phyloP scores from a whole-genome alignment of 2,329 filamentous ascomycete genomes.

The Colletotrichum sp. region DNA sequence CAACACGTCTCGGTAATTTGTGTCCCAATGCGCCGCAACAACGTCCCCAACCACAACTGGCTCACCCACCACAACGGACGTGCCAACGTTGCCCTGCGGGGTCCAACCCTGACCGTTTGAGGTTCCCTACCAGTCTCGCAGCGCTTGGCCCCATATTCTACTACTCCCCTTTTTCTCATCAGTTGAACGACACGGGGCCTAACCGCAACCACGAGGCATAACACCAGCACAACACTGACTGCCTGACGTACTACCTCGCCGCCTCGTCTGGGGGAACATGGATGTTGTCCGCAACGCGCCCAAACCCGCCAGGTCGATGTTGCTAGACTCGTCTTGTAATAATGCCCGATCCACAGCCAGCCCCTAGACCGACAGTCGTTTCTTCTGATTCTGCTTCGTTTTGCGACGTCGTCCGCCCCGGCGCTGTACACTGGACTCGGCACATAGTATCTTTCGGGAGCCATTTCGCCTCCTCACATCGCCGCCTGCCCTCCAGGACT shows the following conservation, averaged over 20 bases:
- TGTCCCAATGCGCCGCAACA: not conserved
- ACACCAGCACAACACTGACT: not conserved
- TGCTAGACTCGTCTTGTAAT: not conserved
- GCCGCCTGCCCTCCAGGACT: not conserved
- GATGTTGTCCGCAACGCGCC: not conserved
- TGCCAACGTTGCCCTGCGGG: conserved; percentile 16
- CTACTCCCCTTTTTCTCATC: not conserved
- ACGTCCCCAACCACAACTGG: not conserved
- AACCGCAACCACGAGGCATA: not conserved
- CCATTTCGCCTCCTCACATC: not conserved
- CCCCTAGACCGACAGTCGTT: not conserved
- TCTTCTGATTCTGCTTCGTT: not conserved
- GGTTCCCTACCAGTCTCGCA: not conserved
- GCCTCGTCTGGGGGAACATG: not conserved
- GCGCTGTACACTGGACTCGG: not conserved
- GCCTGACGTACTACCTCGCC: conserved; percentile 1
- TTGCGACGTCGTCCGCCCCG: not conserved
- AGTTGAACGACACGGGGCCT: not conserved
- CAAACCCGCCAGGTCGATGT: not conserved
- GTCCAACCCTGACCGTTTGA: conserved; percentile 8
- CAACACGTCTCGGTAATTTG: not conserved
- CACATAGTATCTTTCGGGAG: not conserved
- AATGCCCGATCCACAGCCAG: not conserved
- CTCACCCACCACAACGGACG: not conserved
- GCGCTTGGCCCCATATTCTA: not conserved